Conservation (phyloP, 2,329 filamentous ascomycete species). For the Penicillium sp. region DNA sequence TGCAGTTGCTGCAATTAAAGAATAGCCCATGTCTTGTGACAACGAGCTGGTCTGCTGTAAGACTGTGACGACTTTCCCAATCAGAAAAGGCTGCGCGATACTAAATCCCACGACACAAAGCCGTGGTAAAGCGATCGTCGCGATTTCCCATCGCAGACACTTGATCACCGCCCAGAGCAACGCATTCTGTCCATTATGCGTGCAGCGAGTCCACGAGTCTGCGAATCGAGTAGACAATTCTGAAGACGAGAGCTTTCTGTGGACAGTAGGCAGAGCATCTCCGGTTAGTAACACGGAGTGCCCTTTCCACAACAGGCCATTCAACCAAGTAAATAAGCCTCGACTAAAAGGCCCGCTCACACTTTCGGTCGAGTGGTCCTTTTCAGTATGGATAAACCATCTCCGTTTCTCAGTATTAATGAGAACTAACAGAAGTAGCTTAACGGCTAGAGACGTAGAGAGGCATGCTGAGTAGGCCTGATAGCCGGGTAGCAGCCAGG, state of each 20-base stretch:
- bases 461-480: conserved; percentile 32
- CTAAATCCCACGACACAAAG: conserved; percentile 18
- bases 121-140: conserved; percentile 12
- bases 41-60: conserved; percentile 6
- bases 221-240: conserved; percentile 1
- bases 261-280: conserved; percentile 6
- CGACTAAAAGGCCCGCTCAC: conserved; percentile 46
- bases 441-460: conserved; percentile 37
- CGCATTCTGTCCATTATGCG: conserved; percentile 9
- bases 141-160: conserved; percentile 18
- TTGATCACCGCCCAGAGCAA: conserved; percentile 15
- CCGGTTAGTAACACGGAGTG: conserved; percentile 7
- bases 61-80: conserved; percentile 13
- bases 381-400: conserved; percentile 30
- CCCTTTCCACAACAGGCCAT: conserved; percentile 18
- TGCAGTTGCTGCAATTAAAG: conserved; percentile 7
- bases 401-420: conserved; percentile 39
- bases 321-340: conserved; percentile 47
- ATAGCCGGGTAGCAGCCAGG: conserved; percentile 31
- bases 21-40: conserved; percentile 3
- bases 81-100: conserved; percentile 18
- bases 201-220: conserved; percentile 5
- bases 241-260: conserved; percentile 9
- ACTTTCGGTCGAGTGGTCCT: conserved; percentile 42
- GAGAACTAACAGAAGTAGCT: conserved; percentile 36